These are phyloP conservation scores for Wickerhamomyces pijperi DNA, from an alignment of 805 yeast species.

Conservation along the genomic window DNA sequence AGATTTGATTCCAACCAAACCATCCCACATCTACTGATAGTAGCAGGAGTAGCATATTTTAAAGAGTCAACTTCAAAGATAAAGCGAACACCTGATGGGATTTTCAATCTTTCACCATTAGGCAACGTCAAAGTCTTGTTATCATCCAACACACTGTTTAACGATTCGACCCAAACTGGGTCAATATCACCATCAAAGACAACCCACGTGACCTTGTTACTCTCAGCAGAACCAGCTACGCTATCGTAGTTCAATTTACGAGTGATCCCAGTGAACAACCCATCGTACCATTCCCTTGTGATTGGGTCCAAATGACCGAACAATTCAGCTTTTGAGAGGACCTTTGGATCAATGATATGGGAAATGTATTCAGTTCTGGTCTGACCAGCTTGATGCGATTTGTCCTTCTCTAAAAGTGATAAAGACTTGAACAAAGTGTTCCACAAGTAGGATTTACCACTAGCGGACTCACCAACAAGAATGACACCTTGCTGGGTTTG, in stretches of 20 bases:
- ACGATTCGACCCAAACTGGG: conserved; percentile 86
- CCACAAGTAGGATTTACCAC: conserved; percentile 60
- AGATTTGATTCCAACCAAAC: conserved; percentile 48
- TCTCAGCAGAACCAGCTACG: conserved; percentile 35
- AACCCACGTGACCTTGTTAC: conserved; percentile 52
- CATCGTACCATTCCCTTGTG: conserved; percentile 90
- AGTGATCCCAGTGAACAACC: conserved; percentile 59
- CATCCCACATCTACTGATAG: conserved; percentile 88
- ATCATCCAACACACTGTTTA: conserved; percentile 87
- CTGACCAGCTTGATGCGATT: too few species aligned
- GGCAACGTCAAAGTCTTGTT: conserved; percentile 74
- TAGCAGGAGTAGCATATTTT: conserved; percentile 73
- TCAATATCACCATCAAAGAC: conserved; percentile 89
- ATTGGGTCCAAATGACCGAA: conserved; percentile 64
- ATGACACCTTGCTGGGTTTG: conserved; percentile 67
- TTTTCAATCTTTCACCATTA: conserved; percentile 71
- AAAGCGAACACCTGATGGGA: conserved; percentile 54
- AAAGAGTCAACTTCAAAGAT: conserved; percentile 70
- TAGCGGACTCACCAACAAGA: conserved; percentile 64
- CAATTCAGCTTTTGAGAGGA: conserved; percentile 49
- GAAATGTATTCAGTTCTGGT: conserved; percentile 22
- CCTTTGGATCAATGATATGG: conserved; percentile 64
- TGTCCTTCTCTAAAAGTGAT: conserved; percentile 15
- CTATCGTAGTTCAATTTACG: conserved; percentile 44
- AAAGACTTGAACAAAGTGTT: conserved; percentile 32